phyloP scores from a whole-genome alignment of 2,329 filamentous ascomycete genomes.

The Pseudogymnoascus sp. region DNA sequence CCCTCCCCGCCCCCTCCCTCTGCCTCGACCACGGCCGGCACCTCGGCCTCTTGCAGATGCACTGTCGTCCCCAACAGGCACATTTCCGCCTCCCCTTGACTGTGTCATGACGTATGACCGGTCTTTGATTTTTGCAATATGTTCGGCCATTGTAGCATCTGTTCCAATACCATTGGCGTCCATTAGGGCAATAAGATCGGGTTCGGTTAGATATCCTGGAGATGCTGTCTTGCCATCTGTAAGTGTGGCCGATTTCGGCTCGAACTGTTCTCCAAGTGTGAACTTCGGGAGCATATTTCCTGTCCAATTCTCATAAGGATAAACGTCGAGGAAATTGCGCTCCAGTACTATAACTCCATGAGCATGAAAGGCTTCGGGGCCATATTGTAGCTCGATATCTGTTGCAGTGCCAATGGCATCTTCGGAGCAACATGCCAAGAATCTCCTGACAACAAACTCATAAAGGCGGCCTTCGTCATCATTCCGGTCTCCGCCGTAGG shows the following conservation, averaged over 20 bases:
- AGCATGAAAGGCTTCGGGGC: slow-evolving; percentile 68
- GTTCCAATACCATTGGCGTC: slow-evolving; percentile 98
- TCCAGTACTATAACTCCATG: slow-evolving; percentile 80
- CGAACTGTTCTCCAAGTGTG: slow-evolving; percentile 70
- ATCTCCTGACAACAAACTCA: slow-evolving; percentile 85
- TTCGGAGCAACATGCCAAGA: slow-evolving; percentile 91
- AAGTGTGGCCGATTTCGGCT: slow-evolving; percentile 83
- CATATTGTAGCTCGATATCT: slow-evolving; percentile 78
- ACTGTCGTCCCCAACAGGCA: slow-evolving; percentile 33
- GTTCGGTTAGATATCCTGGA: slow-evolving; percentile 85
- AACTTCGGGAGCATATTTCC: slow-evolving; percentile 80
- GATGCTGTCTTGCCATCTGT: slow-evolving; percentile 83
- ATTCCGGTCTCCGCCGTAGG: slow-evolving; percentile 52
- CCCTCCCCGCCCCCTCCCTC: slow-evolving; percentile 30
- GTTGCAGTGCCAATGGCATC: slow-evolving; percentile 84
- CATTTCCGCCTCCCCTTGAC: slow-evolving; percentile 35
- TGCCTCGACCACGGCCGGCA: slow-evolving; percentile 27
- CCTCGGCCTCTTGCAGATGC: slow-evolving; percentile 25
- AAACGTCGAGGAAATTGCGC: slow-evolving; percentile 91
- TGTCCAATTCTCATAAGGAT: slow-evolving; percentile 94
- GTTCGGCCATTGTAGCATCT: slow-evolving; percentile 97
- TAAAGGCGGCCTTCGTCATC: slow-evolving; percentile 72
- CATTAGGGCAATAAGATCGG: slow-evolving; percentile 93
- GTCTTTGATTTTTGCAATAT: slow-evolving; percentile 92
- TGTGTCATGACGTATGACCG: slow-evolving; percentile 74